Conservation (phyloP, 2,329 filamentous ascomycete genomes). For the Fusarium sp. region DNA sequence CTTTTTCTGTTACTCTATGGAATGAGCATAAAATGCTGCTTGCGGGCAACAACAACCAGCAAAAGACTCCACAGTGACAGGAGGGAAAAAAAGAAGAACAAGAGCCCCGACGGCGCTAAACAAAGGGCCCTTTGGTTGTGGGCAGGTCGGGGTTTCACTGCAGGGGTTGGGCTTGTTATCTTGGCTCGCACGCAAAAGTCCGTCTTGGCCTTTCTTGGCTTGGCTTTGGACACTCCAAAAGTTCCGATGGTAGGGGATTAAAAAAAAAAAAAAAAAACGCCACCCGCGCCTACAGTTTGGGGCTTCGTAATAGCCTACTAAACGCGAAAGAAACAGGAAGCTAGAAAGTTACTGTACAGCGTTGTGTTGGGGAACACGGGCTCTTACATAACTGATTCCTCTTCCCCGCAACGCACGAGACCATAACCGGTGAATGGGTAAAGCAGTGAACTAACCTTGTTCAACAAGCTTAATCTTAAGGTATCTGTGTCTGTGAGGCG, state of each 20-base stretch:
- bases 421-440: not conserved
- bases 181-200: conserved; percentile 34
- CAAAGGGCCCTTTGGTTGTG: conserved; percentile 37
- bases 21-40: not conserved
- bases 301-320: not conserved
- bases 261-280: not conserved
- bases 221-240: conserved; percentile 21
- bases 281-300: not conserved
- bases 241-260: conserved; percentile 13
- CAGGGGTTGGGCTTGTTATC: conserved; percentile 19
- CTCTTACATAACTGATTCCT: conserved; percentile 18
- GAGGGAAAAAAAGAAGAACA: not conserved
- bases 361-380: too few species aligned
- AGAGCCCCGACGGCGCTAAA: conserved; percentile 24
- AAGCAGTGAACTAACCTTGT: conserved; percentile 13
- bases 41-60: not conserved
- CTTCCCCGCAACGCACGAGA: conserved; percentile 20
- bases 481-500: not conserved
- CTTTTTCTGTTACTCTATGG: conserved; percentile 28
- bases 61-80: not conserved
- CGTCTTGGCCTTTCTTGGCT: conserved; percentile 16
- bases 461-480: conserved; percentile 21
- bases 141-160: conserved; percentile 12
- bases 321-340: not conserved
- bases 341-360: not conserved